Conservation (phyloP, 2,329 filamentous ascomycete genomes). For the Akanthomyces uredinophilus region DNA sequence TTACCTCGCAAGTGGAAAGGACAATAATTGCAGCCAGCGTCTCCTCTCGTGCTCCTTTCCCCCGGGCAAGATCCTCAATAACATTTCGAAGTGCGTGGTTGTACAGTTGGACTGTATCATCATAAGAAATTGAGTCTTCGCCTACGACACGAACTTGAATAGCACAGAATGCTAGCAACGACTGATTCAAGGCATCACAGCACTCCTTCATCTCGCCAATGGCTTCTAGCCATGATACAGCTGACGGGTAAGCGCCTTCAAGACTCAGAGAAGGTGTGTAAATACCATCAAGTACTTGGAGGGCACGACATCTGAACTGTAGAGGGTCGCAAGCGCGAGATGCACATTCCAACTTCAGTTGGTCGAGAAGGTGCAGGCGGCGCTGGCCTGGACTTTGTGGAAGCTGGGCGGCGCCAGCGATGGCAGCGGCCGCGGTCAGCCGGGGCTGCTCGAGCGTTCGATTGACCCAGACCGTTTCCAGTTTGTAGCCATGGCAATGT, state of each 20-base stretch:
- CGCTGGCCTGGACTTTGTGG: neutral
- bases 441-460: neutral
- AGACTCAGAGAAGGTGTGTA: neutral
- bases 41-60: neutral
- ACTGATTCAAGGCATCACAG: neutral
- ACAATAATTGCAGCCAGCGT: neutral
- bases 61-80: neutral
- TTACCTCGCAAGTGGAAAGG: neutral
- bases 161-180: neutral
- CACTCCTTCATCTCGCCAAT: neutral
- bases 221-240: neutral
- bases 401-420: neutral
- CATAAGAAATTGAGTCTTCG: neutral
- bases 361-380: neutral
- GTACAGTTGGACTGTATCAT: neutral
- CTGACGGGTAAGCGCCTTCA: neutral
- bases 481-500: neutral
- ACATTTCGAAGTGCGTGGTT: neutral
- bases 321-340: neutral
- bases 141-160: neutral
- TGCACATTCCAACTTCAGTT: neutral
- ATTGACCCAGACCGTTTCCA: neutral
- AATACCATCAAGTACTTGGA: neutral
- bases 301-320: neutral
- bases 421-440: neutral